Conservation (phyloP, 73 alveolate species). For the Paramecium sonneborni region DNA sequence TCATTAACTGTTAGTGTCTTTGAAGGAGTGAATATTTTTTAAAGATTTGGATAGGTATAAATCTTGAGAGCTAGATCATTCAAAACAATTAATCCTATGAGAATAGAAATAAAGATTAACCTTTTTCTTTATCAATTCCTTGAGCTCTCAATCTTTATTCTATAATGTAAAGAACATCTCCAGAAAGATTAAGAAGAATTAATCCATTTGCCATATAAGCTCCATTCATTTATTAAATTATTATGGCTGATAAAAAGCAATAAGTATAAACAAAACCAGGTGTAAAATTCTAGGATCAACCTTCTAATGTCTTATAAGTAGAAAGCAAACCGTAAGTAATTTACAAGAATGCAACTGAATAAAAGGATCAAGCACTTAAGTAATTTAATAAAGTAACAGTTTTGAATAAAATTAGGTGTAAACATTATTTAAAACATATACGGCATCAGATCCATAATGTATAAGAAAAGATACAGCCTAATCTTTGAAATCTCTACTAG, state of each 20-base stretch:
- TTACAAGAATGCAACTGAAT: neutral
- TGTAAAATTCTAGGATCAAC: slow-evolving; percentile 20
- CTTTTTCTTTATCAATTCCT: neutral
- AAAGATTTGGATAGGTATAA: neutral
- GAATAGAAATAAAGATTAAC: neutral
- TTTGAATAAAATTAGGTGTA: slow-evolving; percentile 34
- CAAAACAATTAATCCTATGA: neutral
- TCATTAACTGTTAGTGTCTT: neutral
- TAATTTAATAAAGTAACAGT: slow-evolving; percentile 17
- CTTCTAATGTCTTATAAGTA: neutral
- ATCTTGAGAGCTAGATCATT: neutral
- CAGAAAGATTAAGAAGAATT: neutral
- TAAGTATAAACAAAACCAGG: neutral
- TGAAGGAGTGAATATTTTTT: neutral
- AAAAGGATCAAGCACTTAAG: slow-evolving; percentile 28
- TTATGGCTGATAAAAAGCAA: neutral
- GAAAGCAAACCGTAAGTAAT: slow-evolving; percentile 1
- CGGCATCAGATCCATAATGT: slow-evolving; percentile 56
- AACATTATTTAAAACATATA: slow-evolving; percentile 40
- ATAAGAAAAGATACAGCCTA: slow-evolving; percentile 59
- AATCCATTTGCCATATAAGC: neutral
- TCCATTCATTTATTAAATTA: slow-evolving; percentile 7
- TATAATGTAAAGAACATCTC: neutral
- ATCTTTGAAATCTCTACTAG: slow-evolving; percentile 50
- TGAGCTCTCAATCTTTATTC: neutral